Conservation (phyloP, 768 basidiomycete species). For the Boletus subparvulus region DNA sequence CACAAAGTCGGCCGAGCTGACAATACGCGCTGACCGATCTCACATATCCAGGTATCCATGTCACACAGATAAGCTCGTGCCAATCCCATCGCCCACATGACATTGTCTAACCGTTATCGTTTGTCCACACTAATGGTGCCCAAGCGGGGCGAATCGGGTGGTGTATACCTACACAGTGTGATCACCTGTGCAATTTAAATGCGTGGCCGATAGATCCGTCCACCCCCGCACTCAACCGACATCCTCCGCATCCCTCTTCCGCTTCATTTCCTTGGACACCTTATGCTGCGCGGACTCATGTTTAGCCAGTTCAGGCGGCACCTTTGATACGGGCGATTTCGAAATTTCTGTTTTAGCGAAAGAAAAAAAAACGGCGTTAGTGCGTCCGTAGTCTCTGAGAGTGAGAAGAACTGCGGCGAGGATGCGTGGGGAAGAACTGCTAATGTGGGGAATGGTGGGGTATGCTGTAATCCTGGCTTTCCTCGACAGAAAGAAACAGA, state of each 20-base stretch:
- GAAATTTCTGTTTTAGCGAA: conserved; percentile 64
- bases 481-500: no score
- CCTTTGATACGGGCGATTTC: conserved; percentile 91
- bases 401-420: background rate
- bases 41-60: background rate
- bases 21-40: background rate
- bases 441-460: conserved; percentile 6
- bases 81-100: no score
- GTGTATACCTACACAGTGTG: no score
- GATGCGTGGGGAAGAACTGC: no score
- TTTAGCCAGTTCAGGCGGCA: conserved; percentile 82
- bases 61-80: background rate
- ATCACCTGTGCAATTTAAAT: no score
- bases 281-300: conserved; percentile 92
- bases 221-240: conserved; percentile 38
- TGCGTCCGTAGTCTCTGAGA: background rate
- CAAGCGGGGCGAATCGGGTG: no score
- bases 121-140: no score
- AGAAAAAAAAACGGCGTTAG: conserved; percentile 13
- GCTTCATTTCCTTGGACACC: conserved; percentile 93
- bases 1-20: conserved; percentile 15
- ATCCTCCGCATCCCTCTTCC: conserved; percentile 85
- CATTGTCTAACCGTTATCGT: no score
- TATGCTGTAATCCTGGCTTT: background rate
- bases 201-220: no score